Percentiles rank a stretch among this genome's conserved stretches.
phyloP scores from a whole-genome alignment of 1,139 yeast genomes.

The Pichia sp. region DNA sequence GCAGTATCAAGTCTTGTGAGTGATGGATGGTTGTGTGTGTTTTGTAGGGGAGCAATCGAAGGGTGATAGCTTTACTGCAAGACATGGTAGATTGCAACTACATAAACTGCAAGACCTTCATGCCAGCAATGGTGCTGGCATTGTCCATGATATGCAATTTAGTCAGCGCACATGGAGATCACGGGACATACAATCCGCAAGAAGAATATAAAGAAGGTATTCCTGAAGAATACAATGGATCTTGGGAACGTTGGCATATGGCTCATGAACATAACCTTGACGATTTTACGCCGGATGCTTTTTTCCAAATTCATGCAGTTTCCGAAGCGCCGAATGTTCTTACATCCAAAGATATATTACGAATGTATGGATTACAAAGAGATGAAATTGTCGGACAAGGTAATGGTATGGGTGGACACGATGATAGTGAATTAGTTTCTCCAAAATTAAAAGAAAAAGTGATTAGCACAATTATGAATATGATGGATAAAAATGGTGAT shows the following conservation, averaged over 20 bases:
- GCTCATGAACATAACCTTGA: slow-evolving; percentile 76
- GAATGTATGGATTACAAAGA: slow-evolving; percentile 73
- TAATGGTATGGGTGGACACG: slow-evolving; percentile 81
- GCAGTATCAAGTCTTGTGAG: no score
- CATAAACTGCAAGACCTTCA: no score
- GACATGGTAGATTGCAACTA: no score
- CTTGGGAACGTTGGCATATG: slow-evolving; percentile 90
- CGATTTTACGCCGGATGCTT: slow-evolving; percentile 66
- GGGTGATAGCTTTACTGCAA: no score
- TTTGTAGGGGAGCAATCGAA: no score
- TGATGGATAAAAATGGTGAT: slow-evolving; percentile 65
- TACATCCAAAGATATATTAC: slow-evolving; percentile 62
- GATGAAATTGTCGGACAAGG: slow-evolving; percentile 80
- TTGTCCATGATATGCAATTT: neutral
- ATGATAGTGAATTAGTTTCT: slow-evolving; percentile 52
- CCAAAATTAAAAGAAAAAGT: slow-evolving; percentile 52
- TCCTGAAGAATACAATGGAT: slow-evolving; percentile 26
- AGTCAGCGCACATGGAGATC: slow-evolving; percentile 6
- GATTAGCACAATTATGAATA: slow-evolving; percentile 44
- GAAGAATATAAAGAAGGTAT: slow-evolving; percentile 23
- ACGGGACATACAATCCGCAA: slow-evolving; percentile 8
- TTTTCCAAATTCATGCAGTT: slow-evolving; percentile 73
- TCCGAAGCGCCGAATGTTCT: slow-evolving; percentile 46
- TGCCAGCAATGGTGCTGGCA: neutral
- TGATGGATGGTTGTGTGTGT: no score